phyloP scores from a whole-genome alignment of 208 protist species.

The Crithidia fasciculata region DNA sequence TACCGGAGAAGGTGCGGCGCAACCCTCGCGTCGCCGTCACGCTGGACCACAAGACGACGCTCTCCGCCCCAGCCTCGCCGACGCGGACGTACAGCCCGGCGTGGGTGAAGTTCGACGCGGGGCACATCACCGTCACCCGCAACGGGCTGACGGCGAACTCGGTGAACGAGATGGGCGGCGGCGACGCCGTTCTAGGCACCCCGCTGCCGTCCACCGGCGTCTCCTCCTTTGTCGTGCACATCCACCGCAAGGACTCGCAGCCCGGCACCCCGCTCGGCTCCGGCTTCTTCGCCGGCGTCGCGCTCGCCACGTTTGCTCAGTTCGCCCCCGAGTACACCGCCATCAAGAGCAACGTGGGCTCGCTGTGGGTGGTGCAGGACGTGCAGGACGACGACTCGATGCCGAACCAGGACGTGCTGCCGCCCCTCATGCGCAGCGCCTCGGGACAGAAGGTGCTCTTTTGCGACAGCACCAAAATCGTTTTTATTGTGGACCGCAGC shows the following conservation, averaged over 20 bases:
- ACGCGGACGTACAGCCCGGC: slow-evolving; percentile 54
- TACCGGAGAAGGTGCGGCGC: slow-evolving; percentile 40
- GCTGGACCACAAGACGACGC: slow-evolving; percentile 20
- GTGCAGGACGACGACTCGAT: slow-evolving; percentile 86
- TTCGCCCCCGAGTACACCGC: slow-evolving; percentile 60
- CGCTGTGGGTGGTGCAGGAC: slow-evolving; percentile 90
- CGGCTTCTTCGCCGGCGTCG: slow-evolving; percentile 90
- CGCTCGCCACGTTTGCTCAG: slow-evolving; percentile 52
- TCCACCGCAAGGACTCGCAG: slow-evolving; percentile 64
- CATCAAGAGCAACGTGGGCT: slow-evolving; percentile 47
- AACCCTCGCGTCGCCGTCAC: slow-evolving; percentile 25
- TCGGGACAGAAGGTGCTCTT: slow-evolving; percentile 54
- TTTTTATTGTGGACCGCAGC: slow-evolving; percentile 84
- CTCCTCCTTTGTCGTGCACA: slow-evolving; percentile 77
- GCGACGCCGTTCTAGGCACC: slow-evolving; percentile 77
- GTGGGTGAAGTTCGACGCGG: slow-evolving; percentile 66
- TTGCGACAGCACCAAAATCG: slow-evolving; percentile 70
- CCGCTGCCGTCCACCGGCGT: slow-evolving; percentile 65
- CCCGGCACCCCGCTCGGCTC: slow-evolving; percentile 72
- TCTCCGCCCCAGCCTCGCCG: slow-evolving; percentile 3
- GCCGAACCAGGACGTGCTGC: slow-evolving; percentile 69
- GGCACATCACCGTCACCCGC: slow-evolving; percentile 57
- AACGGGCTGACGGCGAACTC: slow-evolving; percentile 71
- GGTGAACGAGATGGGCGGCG: slow-evolving; percentile 56
- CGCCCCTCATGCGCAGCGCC: slow-evolving; percentile 42